Percentiles rank a stretch among this genome's conserved stretches.
Evolutionary conservation across 2,329 filamentous ascomycete genomes (phyloP).

Genomic region (Exophiala sideris): DNA sequence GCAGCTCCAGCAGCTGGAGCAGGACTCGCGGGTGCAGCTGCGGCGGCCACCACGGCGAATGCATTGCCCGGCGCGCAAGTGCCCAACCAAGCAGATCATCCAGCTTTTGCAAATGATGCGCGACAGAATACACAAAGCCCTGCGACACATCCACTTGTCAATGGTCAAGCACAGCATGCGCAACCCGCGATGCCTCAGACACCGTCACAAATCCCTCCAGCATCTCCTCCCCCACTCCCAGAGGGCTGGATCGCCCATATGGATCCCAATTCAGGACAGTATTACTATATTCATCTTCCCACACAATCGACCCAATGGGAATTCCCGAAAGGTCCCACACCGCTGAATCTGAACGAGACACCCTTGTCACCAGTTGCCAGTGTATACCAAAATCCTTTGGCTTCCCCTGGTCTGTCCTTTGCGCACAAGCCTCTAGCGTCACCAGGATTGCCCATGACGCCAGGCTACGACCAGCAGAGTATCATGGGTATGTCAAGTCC

Average conservation of each 20-base stretch:
- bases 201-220: constrained; percentile 56
- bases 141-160: constrained; percentile 29
- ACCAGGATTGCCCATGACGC: constrained; percentile 76
- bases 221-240: constrained; percentile 85
- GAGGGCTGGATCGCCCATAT: constrained; percentile 98
- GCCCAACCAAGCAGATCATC: constrained; percentile 59
- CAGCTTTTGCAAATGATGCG: constrained; percentile 85
- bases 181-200: constrained; percentile 17
- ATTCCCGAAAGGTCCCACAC: constrained; percentile 92
- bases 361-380: constrained; percentile 80
- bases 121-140: constrained; percentile 43
- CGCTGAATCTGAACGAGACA: constrained; percentile 74
- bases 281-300: constrained; percentile 96
- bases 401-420: constrained; percentile 63
- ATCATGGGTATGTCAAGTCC: constrained; percentile 79
- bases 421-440: constrained; percentile 67
- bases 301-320: constrained; percentile 98
- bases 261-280: constrained; percentile 92
- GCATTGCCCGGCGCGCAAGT: constrained; percentile 29
- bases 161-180: constrained; percentile 20
- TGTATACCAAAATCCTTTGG: constrained; percentile 68
- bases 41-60: constrained; percentile 21
- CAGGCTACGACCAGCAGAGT: constrained; percentile 73
- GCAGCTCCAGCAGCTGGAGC: constrained; percentile 21
- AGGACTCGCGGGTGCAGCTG: constrained; percentile 19